Base-by-base conservation (phyloP, 2,329 filamentous ascomycete species). In the Zarea fungicola region DNA sequence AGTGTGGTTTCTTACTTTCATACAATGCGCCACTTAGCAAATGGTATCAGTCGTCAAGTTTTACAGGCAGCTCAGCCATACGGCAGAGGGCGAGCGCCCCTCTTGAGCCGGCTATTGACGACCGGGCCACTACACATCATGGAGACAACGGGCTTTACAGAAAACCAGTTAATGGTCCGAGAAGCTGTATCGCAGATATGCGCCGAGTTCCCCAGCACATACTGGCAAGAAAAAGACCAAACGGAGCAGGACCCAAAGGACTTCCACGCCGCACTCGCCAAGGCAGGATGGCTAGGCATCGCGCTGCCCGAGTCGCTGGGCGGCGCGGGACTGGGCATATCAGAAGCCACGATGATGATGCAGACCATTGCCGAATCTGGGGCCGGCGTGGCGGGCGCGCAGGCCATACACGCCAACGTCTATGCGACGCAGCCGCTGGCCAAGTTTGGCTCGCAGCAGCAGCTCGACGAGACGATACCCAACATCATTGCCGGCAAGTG, bases 281-380 rank as follows among this genome's bases (percentile, higher is more conserved):
- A 80, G 49, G 85, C 83, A 54, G 87, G 89, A 6, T 93, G 87
- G 86, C 77, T 93, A 34, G 88, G 88, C 3, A 90, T 92, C 55
- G 87, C 87, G 0, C 69, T 93, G 4, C 87, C 87, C 0, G 85
- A 90, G 61, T 73, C 78, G 0, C 75, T 89, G 0, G 88, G 89
- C 3, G 89, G 88, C 1, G 77, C 85, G 1, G 87, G 85, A 0
- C 67, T 95, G 8, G 87, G 83, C 8, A 89, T 95, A 29, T 84
- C 85, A 1, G 88, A 93, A 62, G 88, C 88, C 1, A 88, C 84
- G 0, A 87, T 92, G 78, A 92, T 93, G 87, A 78, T 93, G 73
- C 88, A 95, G 59, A 87, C 87, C 2, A 87, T 91, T 49, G 73
- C 84, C 1, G 85, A 90, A 67, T 84, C 80, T 2, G 88, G 89